Conservation (phyloP, 1,139 yeast genomes). For the Sugiyamaella xylanicola region DNA sequence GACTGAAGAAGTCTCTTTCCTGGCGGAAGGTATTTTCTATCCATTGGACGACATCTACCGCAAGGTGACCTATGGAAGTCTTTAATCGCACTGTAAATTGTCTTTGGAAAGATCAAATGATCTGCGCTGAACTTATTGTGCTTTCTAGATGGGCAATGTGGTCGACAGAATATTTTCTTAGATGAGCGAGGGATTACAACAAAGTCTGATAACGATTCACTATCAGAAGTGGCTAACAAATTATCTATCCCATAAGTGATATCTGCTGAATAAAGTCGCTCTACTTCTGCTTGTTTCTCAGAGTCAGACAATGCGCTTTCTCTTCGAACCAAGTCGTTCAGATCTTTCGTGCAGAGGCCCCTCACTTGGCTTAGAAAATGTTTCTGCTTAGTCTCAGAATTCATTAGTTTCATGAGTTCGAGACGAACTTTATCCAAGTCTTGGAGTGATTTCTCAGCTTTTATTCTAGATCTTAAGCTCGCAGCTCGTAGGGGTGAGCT, state of each 20-base stretch:
- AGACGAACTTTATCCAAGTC: not conserved
- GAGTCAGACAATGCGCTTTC: not conserved
- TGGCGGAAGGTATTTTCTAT: conserved; percentile 1
- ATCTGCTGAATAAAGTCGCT: not conserved
- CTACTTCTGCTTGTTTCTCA: not conserved
- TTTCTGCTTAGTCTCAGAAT: not conserved
- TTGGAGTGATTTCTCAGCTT: not conserved
- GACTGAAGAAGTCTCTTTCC: not conserved
- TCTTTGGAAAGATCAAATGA: not conserved
- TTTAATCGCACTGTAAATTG: conserved; percentile 7
- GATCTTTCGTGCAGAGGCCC: not conserved
- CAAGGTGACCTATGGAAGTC: conserved; percentile 25
- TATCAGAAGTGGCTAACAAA: not conserved
- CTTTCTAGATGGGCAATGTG: conserved; percentile 26
- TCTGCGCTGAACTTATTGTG: not conserved
- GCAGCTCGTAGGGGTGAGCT: too few relatives aligned
- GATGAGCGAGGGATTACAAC: conserved; percentile 5
- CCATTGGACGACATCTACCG: conserved; percentile 27
- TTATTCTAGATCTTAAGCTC: too few relatives aligned
- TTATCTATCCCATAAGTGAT: not conserved
- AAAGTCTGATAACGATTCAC: not conserved
- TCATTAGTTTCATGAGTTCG: not conserved
- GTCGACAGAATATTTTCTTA: conserved; percentile 25
- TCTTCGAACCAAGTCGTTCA: not conserved
- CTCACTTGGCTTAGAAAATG: not conserved